phyloP scores from a whole-genome alignment of 2,329 filamentous ascomycete species.

The Cladorrhinum sp. region DNA sequence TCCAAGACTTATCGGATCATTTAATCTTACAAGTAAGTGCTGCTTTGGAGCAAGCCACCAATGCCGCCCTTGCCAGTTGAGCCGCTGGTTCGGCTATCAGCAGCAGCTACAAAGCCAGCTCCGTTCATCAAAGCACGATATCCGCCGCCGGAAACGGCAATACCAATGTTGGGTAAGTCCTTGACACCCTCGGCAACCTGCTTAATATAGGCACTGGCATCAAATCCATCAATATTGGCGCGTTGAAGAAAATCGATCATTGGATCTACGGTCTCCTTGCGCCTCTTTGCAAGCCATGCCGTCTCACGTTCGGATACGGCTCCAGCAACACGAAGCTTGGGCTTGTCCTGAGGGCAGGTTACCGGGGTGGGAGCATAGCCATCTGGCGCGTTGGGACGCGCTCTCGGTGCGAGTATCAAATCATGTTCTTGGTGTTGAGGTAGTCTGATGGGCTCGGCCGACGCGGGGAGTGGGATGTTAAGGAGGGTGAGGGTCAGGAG shows the following conservation, averaged over 20 bases:
- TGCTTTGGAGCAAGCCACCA: slow-evolving; percentile 74
- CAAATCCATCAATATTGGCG: slow-evolving; percentile 72
- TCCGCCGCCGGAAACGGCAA: slow-evolving; percentile 80
- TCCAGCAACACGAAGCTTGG: slow-evolving; percentile 63
- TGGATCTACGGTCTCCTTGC: slow-evolving; percentile 70
- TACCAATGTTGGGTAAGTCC: slow-evolving; percentile 58
- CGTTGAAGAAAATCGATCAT: slow-evolving; percentile 71
- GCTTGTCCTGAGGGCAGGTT: slow-evolving; percentile 66
- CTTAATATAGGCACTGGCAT: slow-evolving; percentile 71
- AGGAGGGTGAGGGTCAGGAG: slow-evolving; percentile 17
- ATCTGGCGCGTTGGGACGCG: slow-evolving; percentile 38
- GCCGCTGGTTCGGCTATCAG: slow-evolving; percentile 68
- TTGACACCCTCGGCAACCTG: slow-evolving; percentile 58
- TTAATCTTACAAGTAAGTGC: slow-evolving; percentile 62
- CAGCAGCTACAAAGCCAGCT: slow-evolving; percentile 74
- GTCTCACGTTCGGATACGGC: slow-evolving; percentile 66
- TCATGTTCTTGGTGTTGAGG: slow-evolving; percentile 4
- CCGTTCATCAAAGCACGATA: slow-evolving; percentile 85
- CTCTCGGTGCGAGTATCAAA: slow-evolving; percentile 28
- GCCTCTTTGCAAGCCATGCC: slow-evolving; percentile 69
- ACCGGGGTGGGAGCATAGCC: slow-evolving; percentile 70
- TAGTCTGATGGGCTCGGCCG: slow-evolving; percentile 21
- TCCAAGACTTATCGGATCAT: neutral
- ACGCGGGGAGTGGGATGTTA: slow-evolving; percentile 6
- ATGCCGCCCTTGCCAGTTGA: slow-evolving; percentile 64